Evolutionary conservation across 2,329 filamentous ascomycete species (phyloP).

Genomic region (Alternaria angustiovoidea): DNA sequence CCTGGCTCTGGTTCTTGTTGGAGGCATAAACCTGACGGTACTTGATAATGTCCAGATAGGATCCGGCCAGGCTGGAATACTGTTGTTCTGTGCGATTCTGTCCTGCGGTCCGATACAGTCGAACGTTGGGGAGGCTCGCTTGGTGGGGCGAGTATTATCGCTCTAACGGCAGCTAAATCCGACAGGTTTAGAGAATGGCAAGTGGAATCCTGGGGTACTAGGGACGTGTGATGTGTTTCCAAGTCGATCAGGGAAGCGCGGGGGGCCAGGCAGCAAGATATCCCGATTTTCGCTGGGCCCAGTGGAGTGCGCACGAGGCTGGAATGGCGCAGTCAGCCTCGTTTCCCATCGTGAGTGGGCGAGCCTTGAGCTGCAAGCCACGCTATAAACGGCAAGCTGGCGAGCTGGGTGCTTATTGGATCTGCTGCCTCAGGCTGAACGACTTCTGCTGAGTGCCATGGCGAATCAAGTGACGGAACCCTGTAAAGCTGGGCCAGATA

Average conservation of each 20-base stretch:
- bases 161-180: slow-evolving; percentile 41
- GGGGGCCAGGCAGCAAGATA: slow-evolving; percentile 47
- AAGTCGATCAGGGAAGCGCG: slow-evolving; percentile 38
- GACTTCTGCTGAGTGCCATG: slow-evolving; percentile 25
- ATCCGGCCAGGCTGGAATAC: slow-evolving; percentile 22
- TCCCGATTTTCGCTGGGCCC: slow-evolving; percentile 42
- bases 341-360: slow-evolving; percentile 49
- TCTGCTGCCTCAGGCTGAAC: slow-evolving; percentile 42
- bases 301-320: slow-evolving; percentile 48
- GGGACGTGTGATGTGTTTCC: slow-evolving; percentile 32
- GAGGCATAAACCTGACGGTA: slow-evolving; percentile 40
- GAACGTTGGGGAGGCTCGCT: slow-evolving; percentile 30
- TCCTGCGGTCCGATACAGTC: slow-evolving; percentile 25
- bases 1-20: slow-evolving; percentile 44
- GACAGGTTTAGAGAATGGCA: slow-evolving; percentile 26
- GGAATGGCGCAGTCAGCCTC: slow-evolving; percentile 50
- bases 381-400: slow-evolving; percentile 47
- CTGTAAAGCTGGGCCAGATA: slow-evolving; percentile 35
- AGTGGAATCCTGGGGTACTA: slow-evolving; percentile 28
- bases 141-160: slow-evolving; percentile 42
- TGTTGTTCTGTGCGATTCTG: slow-evolving; percentile 16
- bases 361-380: slow-evolving; percentile 45
- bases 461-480: slow-evolving; percentile 40
- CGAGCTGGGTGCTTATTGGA: slow-evolving; percentile 47
- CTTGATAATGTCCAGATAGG: slow-evolving; percentile 7